These are phyloP conservation scores for Pochonia chlamydosporia DNA, from an alignment of 2,329 filamentous ascomycete species.

Conservation along the genomic window DNA sequence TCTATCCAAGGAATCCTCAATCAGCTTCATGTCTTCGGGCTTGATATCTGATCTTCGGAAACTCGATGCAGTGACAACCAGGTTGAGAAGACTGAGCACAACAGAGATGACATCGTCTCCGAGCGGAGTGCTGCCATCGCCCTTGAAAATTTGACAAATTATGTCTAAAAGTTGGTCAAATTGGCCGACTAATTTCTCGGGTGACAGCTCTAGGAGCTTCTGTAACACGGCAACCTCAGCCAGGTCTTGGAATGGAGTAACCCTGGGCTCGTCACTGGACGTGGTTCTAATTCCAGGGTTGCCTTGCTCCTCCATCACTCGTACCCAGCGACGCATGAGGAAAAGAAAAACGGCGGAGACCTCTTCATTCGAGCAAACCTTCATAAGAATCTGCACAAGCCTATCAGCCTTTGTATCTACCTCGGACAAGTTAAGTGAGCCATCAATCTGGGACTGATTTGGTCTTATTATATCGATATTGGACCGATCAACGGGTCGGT, in stretches of 20 bases:
- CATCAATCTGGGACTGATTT: slow-evolving; percentile 8
- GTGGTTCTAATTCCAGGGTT: slow-evolving; percentile 19
- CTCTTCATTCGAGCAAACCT: slow-evolving; percentile 48
- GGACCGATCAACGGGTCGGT: slow-evolving; percentile 36
- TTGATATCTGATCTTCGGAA: slow-evolving; percentile 46
- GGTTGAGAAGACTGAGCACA: slow-evolving; percentile 55
- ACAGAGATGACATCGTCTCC: slow-evolving; percentile 46
- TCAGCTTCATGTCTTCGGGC: slow-evolving; percentile 32
- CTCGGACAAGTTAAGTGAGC: slow-evolving; percentile 32
- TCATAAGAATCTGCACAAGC: slow-evolving; percentile 44
- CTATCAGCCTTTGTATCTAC: slow-evolving; percentile 42
- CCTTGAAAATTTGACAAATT: slow-evolving; percentile 52
- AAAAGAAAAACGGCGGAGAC: slow-evolving; percentile 55
- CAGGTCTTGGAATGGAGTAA: slow-evolving; percentile 42
- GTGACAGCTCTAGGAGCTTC: slow-evolving; percentile 56
- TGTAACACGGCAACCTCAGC: slow-evolving; percentile 58
- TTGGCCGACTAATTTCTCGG: slow-evolving; percentile 57
- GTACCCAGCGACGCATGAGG: slow-evolving; percentile 54
- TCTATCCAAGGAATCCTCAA: slow-evolving; percentile 43
- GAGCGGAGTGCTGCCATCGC: slow-evolving; percentile 33
- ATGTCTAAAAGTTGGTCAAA: slow-evolving; percentile 61
- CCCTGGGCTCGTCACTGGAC: slow-evolving; percentile 22
- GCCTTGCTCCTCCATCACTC: slow-evolving; percentile 19
- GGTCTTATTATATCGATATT: slow-evolving; percentile 45
- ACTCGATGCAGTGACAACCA: slow-evolving; percentile 51